Conservation (phyloP, 257 asterid species). For the Solanum clarkiae region DNA sequence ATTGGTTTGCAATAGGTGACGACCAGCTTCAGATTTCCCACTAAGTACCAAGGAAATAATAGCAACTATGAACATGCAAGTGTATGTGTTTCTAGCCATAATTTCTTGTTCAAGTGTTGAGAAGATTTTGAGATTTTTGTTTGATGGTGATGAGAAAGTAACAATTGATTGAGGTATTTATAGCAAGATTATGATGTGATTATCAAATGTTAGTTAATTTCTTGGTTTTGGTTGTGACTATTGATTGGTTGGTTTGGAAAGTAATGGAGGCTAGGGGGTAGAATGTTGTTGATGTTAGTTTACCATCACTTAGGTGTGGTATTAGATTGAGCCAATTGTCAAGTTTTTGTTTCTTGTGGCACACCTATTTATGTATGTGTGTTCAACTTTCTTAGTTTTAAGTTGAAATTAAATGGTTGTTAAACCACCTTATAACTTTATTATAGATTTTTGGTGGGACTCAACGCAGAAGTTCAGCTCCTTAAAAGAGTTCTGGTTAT, state of each 20-base stretch:
- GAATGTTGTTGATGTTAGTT: background rate
- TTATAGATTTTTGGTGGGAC: background rate
- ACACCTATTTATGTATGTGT: background rate
- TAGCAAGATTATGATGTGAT: background rate
- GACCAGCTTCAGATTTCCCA: conserved; percentile 6
- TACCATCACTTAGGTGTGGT: background rate
- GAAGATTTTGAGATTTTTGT: background rate
- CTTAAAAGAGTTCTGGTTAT: background rate
- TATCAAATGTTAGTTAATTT: background rate
- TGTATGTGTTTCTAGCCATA: conserved; percentile 7
- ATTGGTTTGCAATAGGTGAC: conserved; percentile 9
- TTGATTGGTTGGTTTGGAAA: conserved; percentile 10
- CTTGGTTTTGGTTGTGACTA: conserved; percentile 5
- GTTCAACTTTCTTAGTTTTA: background rate
- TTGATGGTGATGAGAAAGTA: background rate
- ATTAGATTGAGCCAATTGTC: background rate
- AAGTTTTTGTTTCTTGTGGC: background rate
- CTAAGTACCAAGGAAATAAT: background rate
- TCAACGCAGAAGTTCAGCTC: background rate
- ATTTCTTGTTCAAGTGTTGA: background rate
- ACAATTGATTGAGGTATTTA: background rate
- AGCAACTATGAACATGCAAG: conserved; percentile 2
- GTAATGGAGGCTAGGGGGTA: background rate
- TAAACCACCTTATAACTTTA: background rate
- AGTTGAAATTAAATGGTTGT: background rate